A percentile compares a stretch with the other conserved stretches of the same genome.
phyloP scores from a whole-genome alignment of 2,329 filamentous ascomycete species.

The Talaromyces sp. region DNA sequence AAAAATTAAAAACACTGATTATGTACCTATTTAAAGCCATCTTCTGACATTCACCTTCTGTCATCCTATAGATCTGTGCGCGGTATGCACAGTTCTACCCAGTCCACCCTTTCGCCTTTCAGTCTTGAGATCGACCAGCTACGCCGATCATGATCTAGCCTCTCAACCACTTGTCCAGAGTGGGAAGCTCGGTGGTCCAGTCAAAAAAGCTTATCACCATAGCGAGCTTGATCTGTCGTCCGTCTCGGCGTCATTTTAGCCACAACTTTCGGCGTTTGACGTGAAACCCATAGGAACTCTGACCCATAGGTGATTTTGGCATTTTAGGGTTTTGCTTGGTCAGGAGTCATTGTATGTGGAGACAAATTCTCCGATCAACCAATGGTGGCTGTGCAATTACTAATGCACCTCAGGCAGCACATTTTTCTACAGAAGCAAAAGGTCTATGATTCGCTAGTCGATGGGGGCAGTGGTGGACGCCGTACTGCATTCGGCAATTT shows the following conservation, averaged over 20 bases:
- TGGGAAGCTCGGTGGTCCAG: background rate
- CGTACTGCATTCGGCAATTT: background rate
- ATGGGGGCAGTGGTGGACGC: background rate
- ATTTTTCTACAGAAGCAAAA: background rate
- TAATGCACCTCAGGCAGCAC: background rate
- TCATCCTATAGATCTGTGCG: no score
- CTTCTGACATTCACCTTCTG: background rate
- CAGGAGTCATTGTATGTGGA: background rate
- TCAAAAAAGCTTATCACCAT: background rate
- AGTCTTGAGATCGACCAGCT: background rate
- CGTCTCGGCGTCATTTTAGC: background rate
- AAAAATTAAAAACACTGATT: no score
- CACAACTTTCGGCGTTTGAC: background rate
- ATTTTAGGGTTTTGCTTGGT: background rate
- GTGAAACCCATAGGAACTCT: background rate
- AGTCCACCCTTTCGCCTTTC: background rate
- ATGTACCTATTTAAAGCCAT: background rate
- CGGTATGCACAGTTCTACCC: no score
- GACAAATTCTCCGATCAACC: background rate
- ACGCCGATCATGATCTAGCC: background rate
- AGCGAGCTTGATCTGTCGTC: background rate
- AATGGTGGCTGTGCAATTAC: background rate
- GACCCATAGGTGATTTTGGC: background rate
- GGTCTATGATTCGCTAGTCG: background rate
- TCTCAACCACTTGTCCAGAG: background rate